Evolutionary conservation across 225 moss, liverwort and hornwort species (phyloP).

Genomic region (Lunularia cruciata): DNA sequence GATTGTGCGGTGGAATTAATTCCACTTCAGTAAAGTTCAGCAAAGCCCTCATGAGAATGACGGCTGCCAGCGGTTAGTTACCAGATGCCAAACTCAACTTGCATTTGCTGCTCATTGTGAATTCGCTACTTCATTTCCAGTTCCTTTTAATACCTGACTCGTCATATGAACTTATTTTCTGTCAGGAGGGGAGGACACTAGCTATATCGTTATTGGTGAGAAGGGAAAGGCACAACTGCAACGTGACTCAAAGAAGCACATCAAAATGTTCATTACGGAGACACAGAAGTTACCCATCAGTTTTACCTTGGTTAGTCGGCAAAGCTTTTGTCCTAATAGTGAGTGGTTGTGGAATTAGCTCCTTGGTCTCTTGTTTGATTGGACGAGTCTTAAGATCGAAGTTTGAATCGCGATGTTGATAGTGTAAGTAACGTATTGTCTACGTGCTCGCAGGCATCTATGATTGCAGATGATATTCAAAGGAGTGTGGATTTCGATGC

Average conservation of each 20-base stretch:
- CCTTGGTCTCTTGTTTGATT: not conserved
- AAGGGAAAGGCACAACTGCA: conserved; percentile 77
- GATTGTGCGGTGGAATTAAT: conserved; percentile 97
- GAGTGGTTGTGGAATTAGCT: too few relatives aligned
- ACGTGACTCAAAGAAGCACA: conserved; percentile 68
- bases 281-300: conserved; percentile 83
- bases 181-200: conserved; percentile 55
- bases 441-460: conserved; percentile 39
- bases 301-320: conserved; percentile 63
- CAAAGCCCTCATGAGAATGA: conserved; percentile 68
- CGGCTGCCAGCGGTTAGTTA: conserved; percentile 35
- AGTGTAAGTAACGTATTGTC: not conserved
- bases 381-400: not conserved
- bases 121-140: too few relatives aligned
- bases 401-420: not conserved
- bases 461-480: conserved; percentile 90
- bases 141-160: not conserved
- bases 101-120: too few relatives aligned
- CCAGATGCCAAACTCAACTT: not conserved
- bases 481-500: conserved; percentile 79
- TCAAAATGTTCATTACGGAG: conserved; percentile 62
- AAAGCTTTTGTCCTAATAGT: too few relatives aligned
- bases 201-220: conserved; percentile 75
- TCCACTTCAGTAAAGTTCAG: conserved; percentile 86
- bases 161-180: not conserved